A percentile compares a stretch with the other conserved stretches of the same genome.
These are phyloP conservation scores for Tetrahymena thermophila DNA, from an alignment of 73 alveolate genomes.

Conservation along the genomic window DNA sequence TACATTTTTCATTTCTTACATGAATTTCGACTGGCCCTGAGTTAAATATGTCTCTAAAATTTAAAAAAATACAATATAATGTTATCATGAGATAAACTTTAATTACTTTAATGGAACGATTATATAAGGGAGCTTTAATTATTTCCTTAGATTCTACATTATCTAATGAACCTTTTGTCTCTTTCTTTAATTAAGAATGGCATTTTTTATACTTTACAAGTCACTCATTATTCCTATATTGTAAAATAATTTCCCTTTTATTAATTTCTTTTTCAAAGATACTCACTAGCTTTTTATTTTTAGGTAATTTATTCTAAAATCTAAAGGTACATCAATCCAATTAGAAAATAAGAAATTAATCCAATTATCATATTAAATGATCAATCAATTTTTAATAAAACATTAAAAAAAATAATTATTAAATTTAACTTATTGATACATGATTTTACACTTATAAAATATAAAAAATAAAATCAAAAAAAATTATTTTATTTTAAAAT, in stretches of 20 bases:
- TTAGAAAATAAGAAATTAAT: too few species aligned
- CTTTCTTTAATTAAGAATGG: neutral
- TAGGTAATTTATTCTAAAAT: neutral
- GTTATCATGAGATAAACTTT: too few species aligned
- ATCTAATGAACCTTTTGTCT: neutral
- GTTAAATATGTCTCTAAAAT: neutral
- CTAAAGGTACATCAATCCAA: neutral
- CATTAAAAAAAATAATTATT: too few species aligned
- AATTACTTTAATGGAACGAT: neutral
- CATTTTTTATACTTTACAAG: neutral
- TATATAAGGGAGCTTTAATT: neutral
- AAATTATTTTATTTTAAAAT: too few species aligned
- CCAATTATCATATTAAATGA: too few species aligned
- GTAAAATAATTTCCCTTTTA: neutral
- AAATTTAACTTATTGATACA: too few species aligned
- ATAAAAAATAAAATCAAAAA: too few species aligned
- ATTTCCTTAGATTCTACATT: neutral
- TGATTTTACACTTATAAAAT: too few species aligned
- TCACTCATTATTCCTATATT: neutral
- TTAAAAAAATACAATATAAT: too few species aligned
- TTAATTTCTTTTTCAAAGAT: neutral
- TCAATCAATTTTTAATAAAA: too few species aligned
- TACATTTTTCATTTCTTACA: neutral
- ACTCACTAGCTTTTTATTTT: neutral
- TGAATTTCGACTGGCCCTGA: neutral